Base-by-base conservation (phyloP, 768 basidiomycete species). In the Xerocomellus chrysenteron region DNA sequence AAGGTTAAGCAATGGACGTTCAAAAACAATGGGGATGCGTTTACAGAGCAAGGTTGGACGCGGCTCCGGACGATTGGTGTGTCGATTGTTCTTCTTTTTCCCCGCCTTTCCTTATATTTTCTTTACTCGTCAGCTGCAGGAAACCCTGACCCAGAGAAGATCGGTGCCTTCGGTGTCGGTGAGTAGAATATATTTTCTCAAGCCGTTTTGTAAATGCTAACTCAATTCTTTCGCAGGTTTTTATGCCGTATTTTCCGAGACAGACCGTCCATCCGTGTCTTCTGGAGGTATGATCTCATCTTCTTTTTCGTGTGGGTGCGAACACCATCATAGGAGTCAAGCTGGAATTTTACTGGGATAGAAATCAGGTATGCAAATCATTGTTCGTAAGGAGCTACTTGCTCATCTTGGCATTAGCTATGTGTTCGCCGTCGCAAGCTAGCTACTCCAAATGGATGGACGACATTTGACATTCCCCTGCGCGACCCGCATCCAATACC, bases 151-250 rank as follows among this genome's bases (percentile, higher is more conserved):
- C 92, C 95, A 70, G 86, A 89, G 71, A 94, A 94, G 76, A 94
- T 98, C 46, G 95, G 96, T 14, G 93, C 94, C n/a, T 93, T 93
- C 63, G 92, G 90, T 54, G 90, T 91, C n/a, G 88, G 87, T 82
- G 57, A 53, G 81, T 55, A 4, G 10, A 10, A 12, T 32, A 14
- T 44, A 19, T 26, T 14, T 14, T 36, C 21, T 21, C 30, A 32
- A 32, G 30, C 10, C 30, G 10, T 52, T 46, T 9, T 39, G 26
- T 24, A 21, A 12, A 21, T 14, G 46, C 30, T 14, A 7, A 0
- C 6, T 50, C 1, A 54, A 13, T 39, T 9, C 24, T 19, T 24
- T 17, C 1, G 9, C n/a, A 83, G 83, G 85, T 6, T 87, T 90
- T 69, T 90, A 90, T 65, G 86, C 85, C 58, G 63, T 90, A n/a